Base-by-base conservation (phyloP, 2,329 filamentous ascomycete genomes). In the Diaporthe citriasiana region DNA sequence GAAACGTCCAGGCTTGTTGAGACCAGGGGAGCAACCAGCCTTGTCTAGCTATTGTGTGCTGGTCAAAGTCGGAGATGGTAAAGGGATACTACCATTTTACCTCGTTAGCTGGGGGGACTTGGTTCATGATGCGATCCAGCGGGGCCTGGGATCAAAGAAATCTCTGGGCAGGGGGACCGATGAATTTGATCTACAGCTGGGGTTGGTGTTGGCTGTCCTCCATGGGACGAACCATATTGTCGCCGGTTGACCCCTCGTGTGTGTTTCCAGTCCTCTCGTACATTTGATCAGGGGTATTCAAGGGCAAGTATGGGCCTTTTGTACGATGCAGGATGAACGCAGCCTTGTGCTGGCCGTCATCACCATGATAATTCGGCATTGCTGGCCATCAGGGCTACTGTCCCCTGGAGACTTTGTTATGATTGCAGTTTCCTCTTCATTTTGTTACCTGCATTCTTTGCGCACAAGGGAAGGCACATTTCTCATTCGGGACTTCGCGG, bases 1-100 rank as follows among this genome's bases (percentile, higher is more conserved):
- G 60, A 50, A 66, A 66, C 60, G 7, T 17, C 27, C 60, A 65
- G 60, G 60, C 42, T 35, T n/a, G 25, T 65, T 42, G 38, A 33
- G 42, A 27, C 59, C 59, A 65, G 59, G 59, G 42, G 27, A 33
- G 27, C 59, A n/a, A 42, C 2, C 40, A 50, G 30, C 59, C 59
- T n/a, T 50, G 27, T 17, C 42, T 19, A n/a, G 59, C 40, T 5
- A 19, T 33, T 47, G 19, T 30, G n/a, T 35, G 6, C 59, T 50
- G 5, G 25, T 12, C 19, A 33, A 33, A 6, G 8, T 19, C 12
- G 19, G 59, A n/a, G 27, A 13, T 17, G n/a, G 17, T 15, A 22
- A 15, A 45, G 38, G 22, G 30, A 65, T 19, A 50, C 19, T 50
- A 7, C 10, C 10, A 15, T 9, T 35, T 25, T 7, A n/a, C 10